A percentile compares a stretch with the other conserved stretches of the same genome.
phyloP scores from a whole-genome alignment of 2,329 filamentous ascomycete genomes.

The Ilyonectria mors-panacis region DNA sequence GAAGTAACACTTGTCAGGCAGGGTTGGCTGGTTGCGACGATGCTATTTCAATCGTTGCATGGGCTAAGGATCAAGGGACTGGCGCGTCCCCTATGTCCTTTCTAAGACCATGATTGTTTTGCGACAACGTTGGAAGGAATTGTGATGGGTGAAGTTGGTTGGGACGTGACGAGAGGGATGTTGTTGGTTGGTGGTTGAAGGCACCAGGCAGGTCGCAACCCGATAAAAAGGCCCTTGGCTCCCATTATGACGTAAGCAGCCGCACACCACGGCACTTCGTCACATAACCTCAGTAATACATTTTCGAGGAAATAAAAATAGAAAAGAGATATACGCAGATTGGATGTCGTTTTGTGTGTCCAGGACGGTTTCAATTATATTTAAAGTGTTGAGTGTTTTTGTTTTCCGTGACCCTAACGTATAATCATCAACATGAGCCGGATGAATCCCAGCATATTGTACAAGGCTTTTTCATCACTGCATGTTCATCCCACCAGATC shows the following conservation, averaged over 20 bases:
- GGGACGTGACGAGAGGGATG: background rate
- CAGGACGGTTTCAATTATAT: background rate
- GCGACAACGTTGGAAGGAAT: conserved; percentile 14
- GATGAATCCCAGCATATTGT: conserved; percentile 28
- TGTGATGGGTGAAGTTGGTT: conserved; percentile 5
- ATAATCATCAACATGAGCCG: conserved; percentile 31
- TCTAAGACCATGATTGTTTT: conserved; percentile 4
- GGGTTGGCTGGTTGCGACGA: conserved; percentile 21
- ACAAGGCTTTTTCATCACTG: conserved; percentile 35
- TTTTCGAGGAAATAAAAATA: too few species aligned
- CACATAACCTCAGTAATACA: too few species aligned
- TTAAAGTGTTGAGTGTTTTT: conserved; percentile 33
- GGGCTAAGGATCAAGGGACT: conserved; percentile 7
- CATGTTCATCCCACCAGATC: conserved; percentile 40
- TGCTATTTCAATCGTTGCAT: conserved; percentile 20
- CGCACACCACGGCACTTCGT: background rate
- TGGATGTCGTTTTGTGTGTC: too few species aligned
- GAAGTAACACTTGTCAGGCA: conserved; percentile 45
- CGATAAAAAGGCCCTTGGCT: background rate
- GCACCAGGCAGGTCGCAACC: background rate
- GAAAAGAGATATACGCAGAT: too few species aligned
- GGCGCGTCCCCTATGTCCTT: conserved; percentile 9
- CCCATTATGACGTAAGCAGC: conserved; percentile 30
- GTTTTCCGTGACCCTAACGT: conserved; percentile 31
- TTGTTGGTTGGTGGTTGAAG: background rate